phyloP scores from a whole-genome alignment of 768 basidiomycete genomes.

The Russula virescens region DNA sequence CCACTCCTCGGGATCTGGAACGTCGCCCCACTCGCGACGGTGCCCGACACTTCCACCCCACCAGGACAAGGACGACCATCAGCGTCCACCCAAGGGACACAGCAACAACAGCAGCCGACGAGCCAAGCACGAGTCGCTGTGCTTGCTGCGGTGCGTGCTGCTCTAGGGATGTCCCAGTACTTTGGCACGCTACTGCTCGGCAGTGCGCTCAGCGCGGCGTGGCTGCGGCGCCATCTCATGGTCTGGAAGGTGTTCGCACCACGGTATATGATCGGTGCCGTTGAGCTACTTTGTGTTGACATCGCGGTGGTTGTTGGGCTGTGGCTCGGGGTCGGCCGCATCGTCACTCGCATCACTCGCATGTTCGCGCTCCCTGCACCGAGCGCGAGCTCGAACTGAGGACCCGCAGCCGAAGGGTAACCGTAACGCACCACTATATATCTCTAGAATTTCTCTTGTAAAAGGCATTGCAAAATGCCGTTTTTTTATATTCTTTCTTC shows the following conservation, averaged over 20 bases:
- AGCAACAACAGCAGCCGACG: not conserved
- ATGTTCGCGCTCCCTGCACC: slow-evolving; percentile 24
- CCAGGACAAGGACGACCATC: not conserved
- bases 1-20: slow-evolving; percentile 84
- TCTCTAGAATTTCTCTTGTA: too few species aligned
- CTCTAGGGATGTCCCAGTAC: slow-evolving; percentile 56
- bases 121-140: slow-evolving; percentile 23
- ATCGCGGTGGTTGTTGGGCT: slow-evolving; percentile 58
- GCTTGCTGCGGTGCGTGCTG: slow-evolving; percentile 6
- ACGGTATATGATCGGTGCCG: slow-evolving; percentile 76
- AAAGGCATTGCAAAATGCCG: too few species aligned
- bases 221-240: slow-evolving; percentile 83
- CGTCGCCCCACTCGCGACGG: slow-evolving; percentile 49
- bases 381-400: not conserved
- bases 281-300: slow-evolving; percentile 66
- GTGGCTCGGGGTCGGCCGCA: slow-evolving; percentile 48
- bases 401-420: not conserved
- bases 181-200: slow-evolving; percentile 60
- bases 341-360: slow-evolving; percentile 28
- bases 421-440: too few species aligned
- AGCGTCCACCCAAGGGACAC: not conserved
- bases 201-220: slow-evolving; percentile 65
- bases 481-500: too few species aligned
- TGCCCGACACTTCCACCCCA: not conserved
- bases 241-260: slow-evolving; percentile 99